Percentiles rank a stretch among this genome's conserved stretches.
phyloP scores from a whole-genome alignment of 78 protist species.

The Trichosphaerium sp. region DNA sequence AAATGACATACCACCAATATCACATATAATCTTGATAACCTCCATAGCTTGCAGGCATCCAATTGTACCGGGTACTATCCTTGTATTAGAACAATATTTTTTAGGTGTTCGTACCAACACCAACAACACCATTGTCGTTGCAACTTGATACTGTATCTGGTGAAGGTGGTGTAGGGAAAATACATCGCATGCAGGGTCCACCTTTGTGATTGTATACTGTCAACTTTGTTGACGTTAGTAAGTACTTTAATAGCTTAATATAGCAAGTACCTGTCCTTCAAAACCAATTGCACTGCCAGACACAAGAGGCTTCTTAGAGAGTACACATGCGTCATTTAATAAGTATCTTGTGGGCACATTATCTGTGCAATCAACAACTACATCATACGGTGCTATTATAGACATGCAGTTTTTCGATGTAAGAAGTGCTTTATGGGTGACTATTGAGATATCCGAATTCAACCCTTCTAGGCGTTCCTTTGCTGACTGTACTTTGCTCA shows the following conservation, averaged over 20 bases:
- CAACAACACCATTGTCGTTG: slow-evolving; percentile 46
- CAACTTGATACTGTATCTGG: slow-evolving; percentile 33
- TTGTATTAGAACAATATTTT: too few species aligned
- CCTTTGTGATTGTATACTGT: too few species aligned
- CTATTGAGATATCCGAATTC: too few species aligned
- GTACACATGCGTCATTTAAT: slow-evolving; percentile 23
- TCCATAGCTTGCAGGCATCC: slow-evolving; percentile 59
- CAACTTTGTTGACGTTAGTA: too few species aligned
- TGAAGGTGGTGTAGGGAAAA: slow-evolving; percentile 56
- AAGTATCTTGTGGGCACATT: slow-evolving; percentile 27
- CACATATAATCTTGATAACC: too few species aligned
- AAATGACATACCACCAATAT: too few species aligned
- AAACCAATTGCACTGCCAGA: slow-evolving; percentile 35
- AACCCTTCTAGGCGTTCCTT: too few species aligned
- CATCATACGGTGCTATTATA: too few species aligned
- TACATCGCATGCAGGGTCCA: slow-evolving; percentile 59
- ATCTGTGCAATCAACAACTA: slow-evolving; percentile 52
- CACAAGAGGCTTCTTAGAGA: slow-evolving; percentile 33
- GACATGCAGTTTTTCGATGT: too few species aligned
- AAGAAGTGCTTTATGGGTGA: not conserved
- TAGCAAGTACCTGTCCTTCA: slow-evolving; percentile 65
- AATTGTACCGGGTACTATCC: slow-evolving; percentile 44
- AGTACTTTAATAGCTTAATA: too few species aligned
- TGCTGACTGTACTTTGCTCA: not conserved
- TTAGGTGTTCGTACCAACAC: not conserved